Evolutionary conservation across 495 filamentous ascomycete genomes (phyloP).

Genomic region (Penicillium pulvis): DNA sequence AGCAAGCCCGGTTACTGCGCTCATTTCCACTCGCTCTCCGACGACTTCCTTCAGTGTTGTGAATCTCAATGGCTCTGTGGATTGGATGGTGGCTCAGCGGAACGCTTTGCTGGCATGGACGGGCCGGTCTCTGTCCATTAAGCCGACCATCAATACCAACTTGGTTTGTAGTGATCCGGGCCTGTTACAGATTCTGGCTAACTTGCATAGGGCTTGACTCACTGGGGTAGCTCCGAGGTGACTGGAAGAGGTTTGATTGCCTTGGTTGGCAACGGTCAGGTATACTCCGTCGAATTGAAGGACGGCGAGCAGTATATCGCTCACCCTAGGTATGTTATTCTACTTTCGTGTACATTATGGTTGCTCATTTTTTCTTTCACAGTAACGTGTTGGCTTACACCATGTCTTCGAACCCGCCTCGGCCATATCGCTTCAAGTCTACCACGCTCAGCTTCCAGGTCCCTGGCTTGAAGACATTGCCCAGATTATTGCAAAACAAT

Average conservation of each 20-base stretch:
- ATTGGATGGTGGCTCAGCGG: constrained; percentile 91
- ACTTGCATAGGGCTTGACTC: constrained; percentile 66
- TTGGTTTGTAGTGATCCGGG: constrained; percentile 52
- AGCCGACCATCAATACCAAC: constrained; percentile 70
- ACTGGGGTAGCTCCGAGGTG: constrained; percentile 88
- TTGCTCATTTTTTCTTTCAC: constrained; percentile 10
- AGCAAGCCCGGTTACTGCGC: constrained; percentile 78
- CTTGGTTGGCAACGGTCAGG: constrained; percentile 78
- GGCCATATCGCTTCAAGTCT: constrained; percentile 82
- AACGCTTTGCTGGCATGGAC: constrained; percentile 92
- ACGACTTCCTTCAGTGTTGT: constrained; percentile 83
- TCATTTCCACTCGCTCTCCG: constrained; percentile 84
- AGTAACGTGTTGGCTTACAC: constrained; percentile 91
- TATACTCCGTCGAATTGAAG: constrained; percentile 78
- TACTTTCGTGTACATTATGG: constrained; percentile 7
- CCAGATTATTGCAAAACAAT: constrained; percentile 57
- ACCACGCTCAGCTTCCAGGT: constrained; percentile 76
- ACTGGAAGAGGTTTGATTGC: constrained; percentile 87
- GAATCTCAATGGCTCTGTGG: constrained; percentile 88
- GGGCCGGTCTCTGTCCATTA: constrained; percentile 77
- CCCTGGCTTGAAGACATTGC: constrained; percentile 59
- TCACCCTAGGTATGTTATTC: constrained; percentile 64
- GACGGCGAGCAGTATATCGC: constrained; percentile 83
- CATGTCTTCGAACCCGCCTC: constrained; percentile 68
- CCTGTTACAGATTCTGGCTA: constrained; percentile 30